Percentiles rank a stretch among this genome's conserved stretches.
Conservation (phyloP, 2,329 filamentous ascomycete species). For the Myriosclerotinia duriaeana region DNA sequence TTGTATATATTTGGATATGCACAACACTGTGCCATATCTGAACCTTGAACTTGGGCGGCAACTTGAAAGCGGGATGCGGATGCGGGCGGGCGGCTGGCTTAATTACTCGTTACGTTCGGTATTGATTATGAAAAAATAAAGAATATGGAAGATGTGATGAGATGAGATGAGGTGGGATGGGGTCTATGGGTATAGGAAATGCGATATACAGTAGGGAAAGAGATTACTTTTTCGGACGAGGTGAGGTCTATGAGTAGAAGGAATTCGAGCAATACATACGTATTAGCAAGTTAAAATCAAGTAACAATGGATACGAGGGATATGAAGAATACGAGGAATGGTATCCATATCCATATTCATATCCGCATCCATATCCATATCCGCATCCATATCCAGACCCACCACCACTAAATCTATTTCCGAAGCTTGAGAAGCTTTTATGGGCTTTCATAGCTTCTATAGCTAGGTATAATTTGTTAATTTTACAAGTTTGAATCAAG, state of each 20-base stretch:
- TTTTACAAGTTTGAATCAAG: no score
- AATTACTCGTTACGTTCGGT: background rate
- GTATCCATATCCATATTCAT: background rate
- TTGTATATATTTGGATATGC: slow-evolving; percentile 17
- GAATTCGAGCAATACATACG: background rate
- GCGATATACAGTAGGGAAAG: background rate
- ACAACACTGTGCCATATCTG: background rate
- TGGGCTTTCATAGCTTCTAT: no score
- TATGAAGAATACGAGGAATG: background rate
- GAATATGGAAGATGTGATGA: background rate
- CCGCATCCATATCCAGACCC: background rate
- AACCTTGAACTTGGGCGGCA: background rate
- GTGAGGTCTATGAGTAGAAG: background rate
- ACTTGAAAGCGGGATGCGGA: background rate
- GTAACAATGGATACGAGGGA: no score
- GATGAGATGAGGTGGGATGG: background rate
- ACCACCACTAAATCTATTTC: no score
- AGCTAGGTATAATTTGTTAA: no score
- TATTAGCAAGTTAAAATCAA: background rate
- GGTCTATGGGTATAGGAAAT: background rate
- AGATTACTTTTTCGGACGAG: background rate
- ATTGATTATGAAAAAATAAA: slow-evolving; percentile 5
- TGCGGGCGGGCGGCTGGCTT: background rate
- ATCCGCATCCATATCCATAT: no score
- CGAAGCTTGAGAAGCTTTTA: no score